These are phyloP conservation scores for Cairneyella variabilis DNA, from an alignment of 495 filamentous ascomycete genomes.

Conservation along the genomic window DNA sequence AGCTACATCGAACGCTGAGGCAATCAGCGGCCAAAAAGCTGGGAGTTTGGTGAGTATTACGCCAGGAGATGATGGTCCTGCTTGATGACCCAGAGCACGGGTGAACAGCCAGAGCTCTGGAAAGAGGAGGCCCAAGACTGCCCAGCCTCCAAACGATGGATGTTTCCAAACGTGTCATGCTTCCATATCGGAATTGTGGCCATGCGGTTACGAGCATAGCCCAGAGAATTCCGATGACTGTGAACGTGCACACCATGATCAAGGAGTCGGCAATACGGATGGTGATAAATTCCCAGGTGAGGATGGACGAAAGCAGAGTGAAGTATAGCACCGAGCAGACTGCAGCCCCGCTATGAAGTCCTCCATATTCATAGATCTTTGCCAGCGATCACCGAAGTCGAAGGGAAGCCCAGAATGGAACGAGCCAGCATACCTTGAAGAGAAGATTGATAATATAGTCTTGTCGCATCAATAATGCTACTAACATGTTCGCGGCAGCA, in stretches of 20 bases:
- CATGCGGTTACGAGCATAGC: conserved; percentile 41
- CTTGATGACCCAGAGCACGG: conserved; percentile 23
- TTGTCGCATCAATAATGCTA: conserved; percentile 60
- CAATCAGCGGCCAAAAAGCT: conserved; percentile 64
- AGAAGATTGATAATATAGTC: conserved; percentile 72
- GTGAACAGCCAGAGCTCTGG: conserved; percentile 36
- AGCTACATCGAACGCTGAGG: conserved; percentile 54
- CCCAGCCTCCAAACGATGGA: conserved; percentile 69
- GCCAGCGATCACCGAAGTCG: conserved; percentile 60
- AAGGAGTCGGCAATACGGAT: conserved; percentile 30
- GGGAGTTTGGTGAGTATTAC: conserved; percentile 49
- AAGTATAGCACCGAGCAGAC: conserved; percentile 70
- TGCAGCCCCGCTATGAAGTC: conserved; percentile 70
- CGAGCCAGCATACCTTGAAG: conserved; percentile 54
- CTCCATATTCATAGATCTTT: conserved; percentile 75
- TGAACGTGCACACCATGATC: conserved; percentile 31
- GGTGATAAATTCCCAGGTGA: conserved; percentile 40
- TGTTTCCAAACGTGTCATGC: conserved; percentile 64
- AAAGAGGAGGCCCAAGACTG: conserved; percentile 57
- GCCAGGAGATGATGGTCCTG: conserved; percentile 14
- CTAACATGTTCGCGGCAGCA: conserved; percentile 44
- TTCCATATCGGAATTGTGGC: conserved; percentile 47
- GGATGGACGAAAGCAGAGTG: conserved; percentile 39
- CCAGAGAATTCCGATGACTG: conserved; percentile 40
- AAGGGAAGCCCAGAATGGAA: conserved; percentile 57